Percentiles rank a stretch among this genome's conserved stretches.
Evolutionary conservation across 1,139 yeast genomes (phyloP).

Genomic region (Hansenula sp.): DNA sequence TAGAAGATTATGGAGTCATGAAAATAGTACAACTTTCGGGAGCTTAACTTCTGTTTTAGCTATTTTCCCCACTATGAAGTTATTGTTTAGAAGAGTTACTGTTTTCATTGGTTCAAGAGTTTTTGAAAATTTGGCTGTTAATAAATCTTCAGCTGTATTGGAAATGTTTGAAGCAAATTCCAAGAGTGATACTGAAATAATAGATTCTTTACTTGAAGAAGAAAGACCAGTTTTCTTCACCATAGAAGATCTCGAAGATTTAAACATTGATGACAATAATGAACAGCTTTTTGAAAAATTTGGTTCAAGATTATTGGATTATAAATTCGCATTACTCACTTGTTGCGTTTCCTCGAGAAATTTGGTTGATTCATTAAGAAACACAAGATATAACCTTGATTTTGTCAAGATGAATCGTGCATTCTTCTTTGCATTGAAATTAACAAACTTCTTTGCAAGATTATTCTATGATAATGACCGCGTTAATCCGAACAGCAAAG

Average conservation of each 20-base stretch:
- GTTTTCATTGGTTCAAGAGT: background rate
- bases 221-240: background rate
- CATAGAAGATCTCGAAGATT: background rate
- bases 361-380: background rate
- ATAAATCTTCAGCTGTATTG: background rate
- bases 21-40: background rate
- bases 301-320: background rate
- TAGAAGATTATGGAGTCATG: conserved; percentile 1
- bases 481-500: background rate
- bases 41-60: background rate
- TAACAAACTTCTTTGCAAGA: background rate
- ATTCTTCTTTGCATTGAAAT: background rate
- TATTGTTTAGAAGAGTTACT: conserved; percentile 1
- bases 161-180: background rate
- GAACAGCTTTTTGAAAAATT: background rate
- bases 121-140: background rate
- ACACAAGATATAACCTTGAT: background rate
- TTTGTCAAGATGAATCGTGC: conserved; percentile 1
- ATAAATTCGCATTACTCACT: background rate
- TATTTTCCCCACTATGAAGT: background rate
- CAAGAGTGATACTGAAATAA: background rate
- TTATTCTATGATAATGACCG: background rate
- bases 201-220: background rate
- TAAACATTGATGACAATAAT: background rate
- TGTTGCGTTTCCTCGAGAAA: background rate